Evolutionary conservation across 169 alveolate genomes (phyloP).

Genomic region (Besnoitia besnoiti): DNA sequence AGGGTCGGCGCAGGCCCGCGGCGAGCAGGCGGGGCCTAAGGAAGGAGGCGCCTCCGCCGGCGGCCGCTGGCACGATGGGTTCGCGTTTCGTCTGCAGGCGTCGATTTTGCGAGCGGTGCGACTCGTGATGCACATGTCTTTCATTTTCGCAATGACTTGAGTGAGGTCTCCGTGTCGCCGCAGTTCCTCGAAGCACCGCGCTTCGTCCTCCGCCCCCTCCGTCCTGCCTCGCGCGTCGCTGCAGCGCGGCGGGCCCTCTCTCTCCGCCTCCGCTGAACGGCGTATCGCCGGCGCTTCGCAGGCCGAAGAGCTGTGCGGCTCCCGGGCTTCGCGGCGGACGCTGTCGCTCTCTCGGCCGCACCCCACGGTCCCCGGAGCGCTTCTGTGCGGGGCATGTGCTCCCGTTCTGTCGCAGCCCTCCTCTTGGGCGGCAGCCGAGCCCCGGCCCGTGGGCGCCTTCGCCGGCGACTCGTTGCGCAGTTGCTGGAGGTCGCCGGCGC

Average conservation of each 20-base stretch:
- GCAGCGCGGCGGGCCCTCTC: background rate
- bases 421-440: too few relatives aligned
- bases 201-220: background rate
- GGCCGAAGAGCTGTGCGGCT: too few relatives aligned
- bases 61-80: background rate
- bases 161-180: background rate
- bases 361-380: too few relatives aligned
- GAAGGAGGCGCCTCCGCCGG: background rate
- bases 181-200: background rate
- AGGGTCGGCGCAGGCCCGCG: background rate
- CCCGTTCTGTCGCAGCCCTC: too few relatives aligned
- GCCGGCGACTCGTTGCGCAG: too few relatives aligned
- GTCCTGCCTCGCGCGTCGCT: background rate
- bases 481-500: too few relatives aligned
- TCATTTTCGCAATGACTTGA: background rate
- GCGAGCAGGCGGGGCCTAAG: background rate
- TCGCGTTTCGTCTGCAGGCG: background rate
- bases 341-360: too few relatives aligned
- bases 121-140: background rate
- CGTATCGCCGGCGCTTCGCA: too few relatives aligned
- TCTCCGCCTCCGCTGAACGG: background rate
- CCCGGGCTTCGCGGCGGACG: too few relatives aligned
- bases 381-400: too few relatives aligned
- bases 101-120: background rate
- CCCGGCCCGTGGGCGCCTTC: too few relatives aligned